Percentiles rank a stretch among this genome's conserved stretches.
These are phyloP conservation scores for Lipomyces spencermartinsiae DNA, from an alignment of 805 yeast genomes.

Conservation along the genomic window DNA sequence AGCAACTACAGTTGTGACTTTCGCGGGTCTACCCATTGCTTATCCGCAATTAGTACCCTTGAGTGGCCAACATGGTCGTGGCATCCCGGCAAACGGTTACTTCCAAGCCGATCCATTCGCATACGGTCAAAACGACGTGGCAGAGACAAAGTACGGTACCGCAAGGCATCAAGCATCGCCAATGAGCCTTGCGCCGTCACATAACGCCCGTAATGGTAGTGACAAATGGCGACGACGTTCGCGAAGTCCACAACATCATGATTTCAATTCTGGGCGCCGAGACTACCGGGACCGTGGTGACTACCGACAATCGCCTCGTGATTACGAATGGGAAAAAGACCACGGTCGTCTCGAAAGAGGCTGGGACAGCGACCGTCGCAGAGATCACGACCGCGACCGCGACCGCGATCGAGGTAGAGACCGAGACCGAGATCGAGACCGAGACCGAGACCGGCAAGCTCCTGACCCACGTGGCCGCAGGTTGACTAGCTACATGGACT, in stretches of 20 bases:
- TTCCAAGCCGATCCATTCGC: conserved; percentile 27
- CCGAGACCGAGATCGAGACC: conserved; percentile 12
- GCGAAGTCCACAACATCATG: conserved; percentile 17
- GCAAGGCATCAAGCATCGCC: conserved; percentile 17
- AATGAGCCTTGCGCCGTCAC: not conserved
- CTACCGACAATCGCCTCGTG: conserved; percentile 3
- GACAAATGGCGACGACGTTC: conserved; percentile 15
- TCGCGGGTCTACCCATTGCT: conserved; percentile 28
- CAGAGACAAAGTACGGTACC: conserved; percentile 16
- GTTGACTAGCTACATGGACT: conserved; percentile 32
- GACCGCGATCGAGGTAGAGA: conserved; percentile 24
- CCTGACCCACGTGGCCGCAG: conserved; percentile 29
- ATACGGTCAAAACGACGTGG: conserved; percentile 20
- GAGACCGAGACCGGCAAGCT: conserved; percentile 14
- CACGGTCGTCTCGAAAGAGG: conserved; percentile 8
- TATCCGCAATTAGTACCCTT: conserved; percentile 22
- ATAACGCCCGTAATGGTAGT: conserved; percentile 2
- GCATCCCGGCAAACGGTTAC: conserved; percentile 18
- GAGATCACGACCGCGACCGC: conserved; percentile 20
- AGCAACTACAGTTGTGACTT: conserved; percentile 9
- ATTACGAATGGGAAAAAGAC: conserved; percentile 4
- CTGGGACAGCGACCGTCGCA: conserved; percentile 4
- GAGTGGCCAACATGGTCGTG: conserved; percentile 8
- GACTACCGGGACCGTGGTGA: conserved; percentile 24
- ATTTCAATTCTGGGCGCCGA: conserved; percentile 12